Evolutionary conservation across 2,329 filamentous ascomycete genomes (phyloP), one percentile per base, ranked within the genome.

Genomic region (Beauveria asiatica): DNA sequence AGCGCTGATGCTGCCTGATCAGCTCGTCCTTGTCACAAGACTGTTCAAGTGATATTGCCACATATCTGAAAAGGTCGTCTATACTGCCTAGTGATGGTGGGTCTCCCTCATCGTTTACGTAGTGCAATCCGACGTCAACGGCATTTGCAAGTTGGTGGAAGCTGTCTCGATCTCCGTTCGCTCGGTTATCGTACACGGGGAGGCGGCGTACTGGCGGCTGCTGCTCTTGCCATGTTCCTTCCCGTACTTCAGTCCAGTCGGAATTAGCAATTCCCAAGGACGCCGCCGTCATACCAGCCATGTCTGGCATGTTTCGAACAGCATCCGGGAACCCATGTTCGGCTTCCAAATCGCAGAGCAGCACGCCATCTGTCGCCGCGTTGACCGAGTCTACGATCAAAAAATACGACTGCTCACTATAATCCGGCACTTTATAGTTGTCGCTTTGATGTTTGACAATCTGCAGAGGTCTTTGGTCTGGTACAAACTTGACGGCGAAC

Each of bases 81-180:
- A 60, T 13, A 21, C 42, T 60, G 25, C 23, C 49, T 11, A n/a
- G 16, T 1, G 49, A 51, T 13, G 37, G 57, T 25, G 57, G 57
- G 17, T 52, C 57, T 8, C 42, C 57, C 11, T 59, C 37, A 21
- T 25, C 39, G 23, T 48, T 33, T n/a, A 54, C 41, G 23, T 60
- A 60, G 50, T 60, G 57, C 27, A 60, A 7, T 5, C 61, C 61
- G 42, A 60, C 46, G 46, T 62, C 61, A 21, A 60, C 50, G 25
- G 61, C 45, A 17, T 62, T 57, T 27, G 39, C 17, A 7, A 62
- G 23, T 46, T 17, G n/a, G 53, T 56, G 56, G 21, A 53, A 39
- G 57, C 57, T 51, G 11, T 42, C 25, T 42, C 46, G 8, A 16
- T 59, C 27, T 33, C 44, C 23, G 11, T 45, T 27, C 25, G 42